These are phyloP conservation scores for Oryza meyeriana DNA, from an alignment of 176 grass and related monocot species.

Conservation along the genomic window DNA sequence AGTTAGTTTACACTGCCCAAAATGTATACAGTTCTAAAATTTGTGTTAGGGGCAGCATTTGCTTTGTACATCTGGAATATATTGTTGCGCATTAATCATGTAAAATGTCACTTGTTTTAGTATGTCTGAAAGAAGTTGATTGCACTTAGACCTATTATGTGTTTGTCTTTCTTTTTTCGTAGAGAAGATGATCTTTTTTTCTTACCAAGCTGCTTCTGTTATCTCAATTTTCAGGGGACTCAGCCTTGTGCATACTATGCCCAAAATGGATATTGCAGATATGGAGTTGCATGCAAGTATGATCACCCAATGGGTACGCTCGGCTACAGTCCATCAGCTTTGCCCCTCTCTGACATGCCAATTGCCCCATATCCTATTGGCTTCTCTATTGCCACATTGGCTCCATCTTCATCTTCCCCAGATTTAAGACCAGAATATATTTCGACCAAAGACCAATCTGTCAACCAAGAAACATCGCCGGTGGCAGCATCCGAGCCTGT, in stretches of 20 bases:
- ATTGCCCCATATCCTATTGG: constrained; percentile 59
- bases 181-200: background rate
- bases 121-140: background rate
- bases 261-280: constrained; percentile 80
- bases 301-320: constrained; percentile 72
- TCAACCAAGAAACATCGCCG: constrained; percentile 49
- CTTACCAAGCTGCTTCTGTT: constrained; percentile 27
- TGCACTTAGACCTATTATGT: background rate
- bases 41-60: background rate
- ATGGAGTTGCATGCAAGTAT: constrained; percentile 77
- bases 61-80: background rate
- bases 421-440: constrained; percentile 54
- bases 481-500: constrained; percentile 33
- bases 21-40: background rate
- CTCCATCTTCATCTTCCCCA: constrained; percentile 63
- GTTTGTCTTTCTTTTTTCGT: background rate
- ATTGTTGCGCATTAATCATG: constrained; percentile 2
- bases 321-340: constrained; percentile 66
- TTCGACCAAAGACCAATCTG: constrained; percentile 47
- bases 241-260: constrained; percentile 73
- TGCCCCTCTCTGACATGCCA: constrained; percentile 57
- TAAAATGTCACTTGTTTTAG: background rate
- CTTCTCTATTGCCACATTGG: constrained; percentile 53
- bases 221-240: constrained; percentile 55
- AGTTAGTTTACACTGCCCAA: background rate